Base-by-base conservation (phyloP, 331 rosid species). In the Telfairia occidentalis region DNA sequence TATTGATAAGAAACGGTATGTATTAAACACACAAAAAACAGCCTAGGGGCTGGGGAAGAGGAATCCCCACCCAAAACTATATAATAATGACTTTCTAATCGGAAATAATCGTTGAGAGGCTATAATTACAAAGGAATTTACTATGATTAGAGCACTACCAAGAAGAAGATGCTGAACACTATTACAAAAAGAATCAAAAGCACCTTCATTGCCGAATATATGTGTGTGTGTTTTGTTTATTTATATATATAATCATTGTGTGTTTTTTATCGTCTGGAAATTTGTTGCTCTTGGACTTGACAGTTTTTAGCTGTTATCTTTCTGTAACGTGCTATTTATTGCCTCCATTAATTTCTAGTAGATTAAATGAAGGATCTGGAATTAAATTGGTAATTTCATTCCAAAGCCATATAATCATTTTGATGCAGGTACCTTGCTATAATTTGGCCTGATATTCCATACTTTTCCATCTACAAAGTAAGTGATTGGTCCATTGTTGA, bases 391-490 rank as follows among this genome's bases (percentile, higher is more conserved):
- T 61, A 46, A 38, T 73, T 78, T 43, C 43, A 52, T 57, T 60
- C 18, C 2, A 19, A 81, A 78, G 81, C 82, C 50, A 16, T 53
- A 5, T 37, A 57, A 29, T 80, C 45, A 61, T 64, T 76, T 80
- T 67, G 77, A 81, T 85, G 82, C 97, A 95, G 97, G 97, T 90
- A 95, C 80, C 82, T 95, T 79, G 90, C 89, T 58, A 84, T 92
- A 26, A 96, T 92, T 82, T 95, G 99, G 99, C 99, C 99, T 60
- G 99, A 95, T 82, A 92, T 95, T 78, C 99, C 99, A 52, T 92
- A 95, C 85, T 95, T 95, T 83, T 95, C 99, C 30, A 80, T 95
- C 77, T 92, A 92, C 90, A 92, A 92, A 87, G 97, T 82, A 35
- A 89, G 96, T 82, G 97, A 92, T 78, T 95, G 99, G 99, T 90